These are phyloP conservation scores for Ceratocystis destructans DNA, from an alignment of 2,329 filamentous ascomycete species.

Conservation along the genomic window DNA sequence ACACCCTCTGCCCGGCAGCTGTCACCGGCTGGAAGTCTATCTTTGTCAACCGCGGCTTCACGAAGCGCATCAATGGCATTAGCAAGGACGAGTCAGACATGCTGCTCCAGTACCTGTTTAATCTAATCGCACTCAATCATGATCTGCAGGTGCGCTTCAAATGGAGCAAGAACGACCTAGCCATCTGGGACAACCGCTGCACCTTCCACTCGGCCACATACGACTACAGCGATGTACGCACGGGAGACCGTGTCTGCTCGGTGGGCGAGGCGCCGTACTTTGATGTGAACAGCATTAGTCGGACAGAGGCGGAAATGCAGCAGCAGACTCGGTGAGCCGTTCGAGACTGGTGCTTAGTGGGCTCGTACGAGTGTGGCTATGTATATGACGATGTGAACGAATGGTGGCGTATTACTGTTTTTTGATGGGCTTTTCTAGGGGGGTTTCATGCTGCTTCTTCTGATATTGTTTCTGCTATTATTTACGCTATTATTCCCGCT, in stretches of 20 bases:
- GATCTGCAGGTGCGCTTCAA: slow-evolving; percentile 43
- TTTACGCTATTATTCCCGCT: background rate
- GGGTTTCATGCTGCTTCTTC: background rate
- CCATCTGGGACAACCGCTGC: slow-evolving; percentile 28
- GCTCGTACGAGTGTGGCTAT: background rate
- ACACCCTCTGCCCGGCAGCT: slow-evolving; percentile 21
- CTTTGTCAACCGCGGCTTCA: slow-evolving; percentile 38
- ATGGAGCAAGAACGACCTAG: slow-evolving; percentile 38
- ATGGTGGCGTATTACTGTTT: background rate
- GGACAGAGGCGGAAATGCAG: slow-evolving; percentile 11
- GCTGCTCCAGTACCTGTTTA: slow-evolving; percentile 36
- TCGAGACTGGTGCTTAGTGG: background rate
- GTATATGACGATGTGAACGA: background rate
- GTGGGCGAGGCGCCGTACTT: slow-evolving; percentile 41
- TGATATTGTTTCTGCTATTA: background rate
- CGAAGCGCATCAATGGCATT: slow-evolving; percentile 41
- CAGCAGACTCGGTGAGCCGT: background rate
- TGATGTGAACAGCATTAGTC: slow-evolving; percentile 35
- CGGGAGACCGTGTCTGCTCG: slow-evolving; percentile 39
- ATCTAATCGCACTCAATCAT: slow-evolving; percentile 40
- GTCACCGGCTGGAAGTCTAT: slow-evolving; percentile 45
- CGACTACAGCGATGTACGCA: slow-evolving; percentile 40
- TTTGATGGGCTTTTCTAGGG: background rate
- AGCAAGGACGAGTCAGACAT: slow-evolving; percentile 40
- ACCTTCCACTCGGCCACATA: slow-evolving; percentile 45